Conservation (phyloP, 805 yeast species). For the Yueomyces sp. region DNA sequence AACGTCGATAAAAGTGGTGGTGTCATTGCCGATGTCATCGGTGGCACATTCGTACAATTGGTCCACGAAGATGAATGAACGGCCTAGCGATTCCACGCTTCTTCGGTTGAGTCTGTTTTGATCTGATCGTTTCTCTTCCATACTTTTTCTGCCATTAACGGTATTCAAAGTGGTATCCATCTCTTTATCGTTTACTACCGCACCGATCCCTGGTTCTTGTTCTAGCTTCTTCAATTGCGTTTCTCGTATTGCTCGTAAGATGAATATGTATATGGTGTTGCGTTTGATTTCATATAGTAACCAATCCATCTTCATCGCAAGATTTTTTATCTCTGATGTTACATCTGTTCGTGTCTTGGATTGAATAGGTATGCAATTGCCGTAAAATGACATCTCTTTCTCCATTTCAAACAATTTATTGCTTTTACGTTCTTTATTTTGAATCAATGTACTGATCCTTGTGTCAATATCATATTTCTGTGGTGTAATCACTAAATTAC, state of each 20-base stretch:
- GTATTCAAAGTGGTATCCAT: no score
- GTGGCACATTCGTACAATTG: not conserved
- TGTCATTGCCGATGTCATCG: not conserved
- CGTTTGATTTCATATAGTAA: constrained; percentile 40
- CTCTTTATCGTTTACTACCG: no score
- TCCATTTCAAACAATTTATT: constrained; percentile 27
- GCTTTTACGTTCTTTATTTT: constrained; percentile 23
- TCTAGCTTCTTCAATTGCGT: not conserved
- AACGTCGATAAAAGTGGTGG: no score
- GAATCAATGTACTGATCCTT: constrained; percentile 24
- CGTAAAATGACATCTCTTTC: constrained; percentile 26
- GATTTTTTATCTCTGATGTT: constrained; percentile 30
- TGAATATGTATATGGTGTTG: constrained; percentile 27
- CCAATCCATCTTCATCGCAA: constrained; percentile 44
- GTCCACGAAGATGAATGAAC: not conserved
- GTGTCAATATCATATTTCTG: constrained; percentile 19
- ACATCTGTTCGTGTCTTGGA: constrained; percentile 38
- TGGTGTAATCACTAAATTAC: constrained; percentile 18
- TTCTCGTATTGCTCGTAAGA: constrained; percentile 7
- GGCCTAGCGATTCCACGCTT: not conserved
- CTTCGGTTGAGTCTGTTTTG: not conserved
- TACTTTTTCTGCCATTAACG: not conserved
- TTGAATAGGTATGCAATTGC: constrained; percentile 41
- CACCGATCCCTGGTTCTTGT: no score
- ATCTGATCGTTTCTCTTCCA: not conserved